Evolutionary conservation across 2,329 filamentous ascomycete genomes (phyloP), one percentile per base, ranked within the genome.

Genomic region (Rachicladosporium sp.): DNA sequence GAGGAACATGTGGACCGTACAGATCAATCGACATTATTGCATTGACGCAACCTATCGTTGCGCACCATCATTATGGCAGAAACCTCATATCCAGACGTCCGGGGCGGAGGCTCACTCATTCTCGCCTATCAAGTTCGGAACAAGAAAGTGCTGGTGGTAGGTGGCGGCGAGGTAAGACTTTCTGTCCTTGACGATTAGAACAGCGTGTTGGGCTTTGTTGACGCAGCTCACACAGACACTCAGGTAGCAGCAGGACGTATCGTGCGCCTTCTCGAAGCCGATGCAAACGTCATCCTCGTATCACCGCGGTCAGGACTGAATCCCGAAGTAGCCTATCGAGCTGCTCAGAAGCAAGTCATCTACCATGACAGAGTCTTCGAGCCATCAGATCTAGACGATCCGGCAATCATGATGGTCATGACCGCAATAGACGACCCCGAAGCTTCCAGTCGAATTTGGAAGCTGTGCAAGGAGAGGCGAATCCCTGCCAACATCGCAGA

Each of bases 401-500:
- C 68, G 10, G 57, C 51, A 38, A 65, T 73, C 9, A 80, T 84
- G 54, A 93, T 98, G 83, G 88, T 96, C 9, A 71, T 98, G 38
- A 86, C 86, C 2, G 91, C 91, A 41, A 77, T 98, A 50, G 91
- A 98, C 59, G 89, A 96, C 57, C 85, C 91, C 0, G 82, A 78
- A 35, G 88, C 87, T n/a, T 95, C 87, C 0, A 81, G 84, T 0
- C 71, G 76, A 46, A 86, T 98, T 57, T 98, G 87, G 83, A 89
- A 89, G 59, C 72, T 94, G 15, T 96, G 89, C 72, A 89, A 93
- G 61, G 74, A 86, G 59, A 74, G 70, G 44, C 78, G 78, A 44
- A 83, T 96, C 48, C 78, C 87, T 4, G 88, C 87, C 42, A 98
- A 98, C 62, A 94, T 98, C 49, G 91, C 91, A 50, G 91, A 98